Evolutionary conservation across 305 asterid species (phyloP).

Genomic region (Lippia alba): DNA sequence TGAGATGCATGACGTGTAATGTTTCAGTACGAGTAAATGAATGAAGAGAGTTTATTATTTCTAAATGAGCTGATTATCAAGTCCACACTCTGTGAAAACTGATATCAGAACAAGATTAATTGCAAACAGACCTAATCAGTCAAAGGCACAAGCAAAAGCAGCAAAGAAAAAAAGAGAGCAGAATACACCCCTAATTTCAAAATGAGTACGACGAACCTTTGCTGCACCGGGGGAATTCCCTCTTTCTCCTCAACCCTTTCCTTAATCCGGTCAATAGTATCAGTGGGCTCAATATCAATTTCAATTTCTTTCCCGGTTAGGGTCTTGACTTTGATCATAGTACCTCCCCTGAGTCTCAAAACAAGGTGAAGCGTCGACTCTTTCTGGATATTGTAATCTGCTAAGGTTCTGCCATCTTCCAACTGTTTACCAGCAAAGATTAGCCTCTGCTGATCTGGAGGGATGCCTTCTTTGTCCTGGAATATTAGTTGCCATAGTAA

Average conservation of each 20-base stretch:
- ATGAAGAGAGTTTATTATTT: not conserved
- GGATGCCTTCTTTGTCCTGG: slow-evolving; percentile 90
- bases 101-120: not conserved
- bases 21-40: not conserved
- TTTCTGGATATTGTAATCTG: slow-evolving; percentile 79
- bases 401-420: slow-evolving; percentile 86
- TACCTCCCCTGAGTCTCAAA: slow-evolving; percentile 85
- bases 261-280: slow-evolving; percentile 81
- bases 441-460: slow-evolving; percentile 83
- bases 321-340: slow-evolving; percentile 93
- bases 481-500: slow-evolving; percentile 18
- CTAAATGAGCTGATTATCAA: not conserved
- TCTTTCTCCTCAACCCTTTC: slow-evolving; percentile 91
- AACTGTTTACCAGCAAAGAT: slow-evolving; percentile 83
- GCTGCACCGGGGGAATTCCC: slow-evolving; percentile 84
- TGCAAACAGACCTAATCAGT: not conserved
- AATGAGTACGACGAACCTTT: slow-evolving; percentile 53
- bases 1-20: not conserved
- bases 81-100: not conserved
- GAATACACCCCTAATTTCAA: not conserved
- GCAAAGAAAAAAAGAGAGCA: not conserved
- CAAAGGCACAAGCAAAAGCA: not conserved
- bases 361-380: slow-evolving; percentile 83
- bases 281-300: slow-evolving; percentile 82
- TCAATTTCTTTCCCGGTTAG: slow-evolving; percentile 88